phyloP scores from a whole-genome alignment of 2,329 filamentous ascomycete species.

The Diplodia scrobiculata region DNA sequence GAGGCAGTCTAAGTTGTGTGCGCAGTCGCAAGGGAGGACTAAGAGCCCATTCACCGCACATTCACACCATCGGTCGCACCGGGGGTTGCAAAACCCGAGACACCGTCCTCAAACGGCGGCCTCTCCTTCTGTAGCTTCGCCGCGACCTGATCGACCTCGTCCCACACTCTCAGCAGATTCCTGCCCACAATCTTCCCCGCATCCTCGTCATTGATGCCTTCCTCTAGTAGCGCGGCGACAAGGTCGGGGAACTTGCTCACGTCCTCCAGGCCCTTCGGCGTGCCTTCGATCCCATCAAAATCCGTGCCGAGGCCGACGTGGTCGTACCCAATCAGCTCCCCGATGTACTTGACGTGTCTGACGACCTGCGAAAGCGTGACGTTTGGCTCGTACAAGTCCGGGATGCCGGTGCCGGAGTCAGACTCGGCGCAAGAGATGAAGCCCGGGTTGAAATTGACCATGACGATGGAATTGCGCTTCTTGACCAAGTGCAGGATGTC shows the following conservation, averaged over 20 bases:
- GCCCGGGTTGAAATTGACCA: conserved; percentile 84
- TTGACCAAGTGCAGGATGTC: conserved; percentile 77
- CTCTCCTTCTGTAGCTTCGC: conserved; percentile 60
- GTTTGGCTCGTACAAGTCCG: conserved; percentile 66
- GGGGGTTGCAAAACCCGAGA: conserved; percentile 34
- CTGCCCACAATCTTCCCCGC: conserved; percentile 74
- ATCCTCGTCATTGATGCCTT: conserved; percentile 74
- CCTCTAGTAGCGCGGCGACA: conserved; percentile 70
- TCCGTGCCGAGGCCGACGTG: conserved; percentile 88
- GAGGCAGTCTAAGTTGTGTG: too few species aligned
- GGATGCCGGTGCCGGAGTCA: conserved; percentile 64
- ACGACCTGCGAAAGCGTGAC: conserved; percentile 76
- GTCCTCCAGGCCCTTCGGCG: conserved; percentile 77
- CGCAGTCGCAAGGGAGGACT: too few species aligned
- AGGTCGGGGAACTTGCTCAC: conserved; percentile 80
- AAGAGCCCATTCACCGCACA: neutral
- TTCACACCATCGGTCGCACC: neutral
- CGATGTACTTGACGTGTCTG: conserved; percentile 80
- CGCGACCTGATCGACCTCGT: conserved; percentile 72
- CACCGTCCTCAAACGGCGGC: conserved; percentile 50
- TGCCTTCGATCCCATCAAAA: conserved; percentile 73
- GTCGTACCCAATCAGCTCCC: conserved; percentile 78
- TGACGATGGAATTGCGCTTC: conserved; percentile 72
- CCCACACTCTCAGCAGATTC: conserved; percentile 84
- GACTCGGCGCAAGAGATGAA: conserved; percentile 75